A percentile compares a stretch with the other conserved stretches of the same genome.
phyloP scores from a whole-genome alignment of 2,329 filamentous ascomycete species.

The Cadophora sp. region DNA sequence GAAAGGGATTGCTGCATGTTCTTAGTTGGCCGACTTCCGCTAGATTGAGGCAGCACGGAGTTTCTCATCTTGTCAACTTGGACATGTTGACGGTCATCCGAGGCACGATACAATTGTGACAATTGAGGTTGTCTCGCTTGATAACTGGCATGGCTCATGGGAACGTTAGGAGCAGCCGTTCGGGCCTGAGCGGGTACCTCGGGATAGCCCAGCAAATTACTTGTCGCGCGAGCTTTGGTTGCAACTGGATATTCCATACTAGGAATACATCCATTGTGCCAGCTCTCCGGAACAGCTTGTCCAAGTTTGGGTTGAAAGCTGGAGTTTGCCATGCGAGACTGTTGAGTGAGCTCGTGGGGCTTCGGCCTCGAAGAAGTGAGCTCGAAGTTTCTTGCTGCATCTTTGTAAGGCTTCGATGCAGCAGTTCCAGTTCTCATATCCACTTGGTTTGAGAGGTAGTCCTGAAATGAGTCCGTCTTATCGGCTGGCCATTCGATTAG shows the following conservation, averaged over 20 bases:
- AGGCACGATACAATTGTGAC: background rate
- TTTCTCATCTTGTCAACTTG: background rate
- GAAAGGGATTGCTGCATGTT: background rate
- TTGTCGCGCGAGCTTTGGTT: background rate
- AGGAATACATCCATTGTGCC: background rate
- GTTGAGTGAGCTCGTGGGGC: background rate
- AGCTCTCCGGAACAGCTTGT: background rate
- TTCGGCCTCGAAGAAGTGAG: background rate
- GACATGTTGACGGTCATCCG: background rate
- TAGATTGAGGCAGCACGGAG: background rate
- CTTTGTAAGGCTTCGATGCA: background rate
- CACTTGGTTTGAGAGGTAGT: background rate
- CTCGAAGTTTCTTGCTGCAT: background rate
- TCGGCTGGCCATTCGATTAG: background rate
- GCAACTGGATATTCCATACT: background rate
- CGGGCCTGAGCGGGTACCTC: too few relatives aligned
- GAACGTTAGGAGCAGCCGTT: background rate
- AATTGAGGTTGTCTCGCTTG: background rate
- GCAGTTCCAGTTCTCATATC: background rate
- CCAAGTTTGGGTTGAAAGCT: background rate
- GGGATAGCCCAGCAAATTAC: background rate
- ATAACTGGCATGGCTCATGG: background rate
- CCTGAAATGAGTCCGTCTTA: background rate
- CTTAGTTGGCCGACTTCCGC: background rate
- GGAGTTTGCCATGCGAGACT: background rate